A percentile compares a stretch with the other conserved stretches of the same genome.
Conservation (phyloP, 345 rosid genomes). For the Hirschfeldia incana region DNA sequence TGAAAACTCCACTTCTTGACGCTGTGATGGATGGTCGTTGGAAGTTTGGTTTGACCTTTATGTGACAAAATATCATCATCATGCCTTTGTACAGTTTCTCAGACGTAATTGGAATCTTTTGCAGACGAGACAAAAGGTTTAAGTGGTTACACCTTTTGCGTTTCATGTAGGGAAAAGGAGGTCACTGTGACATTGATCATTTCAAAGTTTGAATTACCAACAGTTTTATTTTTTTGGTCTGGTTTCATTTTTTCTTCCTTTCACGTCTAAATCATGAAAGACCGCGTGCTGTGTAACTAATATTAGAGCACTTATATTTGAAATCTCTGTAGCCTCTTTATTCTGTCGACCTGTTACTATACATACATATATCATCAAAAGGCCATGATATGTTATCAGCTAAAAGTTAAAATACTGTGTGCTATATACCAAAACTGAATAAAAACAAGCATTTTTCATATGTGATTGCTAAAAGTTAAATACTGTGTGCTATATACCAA, state of each 20-base stretch:
- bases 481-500: not conserved
- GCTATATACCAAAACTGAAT: not conserved
- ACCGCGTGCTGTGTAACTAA: slow-evolving; percentile 28
- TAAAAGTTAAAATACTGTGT: not conserved
- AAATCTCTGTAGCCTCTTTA: slow-evolving; percentile 1
- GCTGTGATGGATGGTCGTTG: not conserved
- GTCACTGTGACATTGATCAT: slow-evolving; percentile 12
- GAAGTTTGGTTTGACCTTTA: slow-evolving; percentile 21
- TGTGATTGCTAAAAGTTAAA: not conserved
- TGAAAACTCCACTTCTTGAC: slow-evolving; percentile 8
- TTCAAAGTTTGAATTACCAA: slow-evolving; percentile 37
- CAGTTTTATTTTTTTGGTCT: not conserved
- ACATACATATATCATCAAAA: not conserved
- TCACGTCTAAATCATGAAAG: slow-evolving; percentile 41
- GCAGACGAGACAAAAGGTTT: slow-evolving; percentile 11
- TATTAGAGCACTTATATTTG: slow-evolving; percentile 30
- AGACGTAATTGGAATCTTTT: slow-evolving; percentile 17
- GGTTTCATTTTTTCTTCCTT: not conserved
- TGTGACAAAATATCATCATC: slow-evolving; percentile 15
- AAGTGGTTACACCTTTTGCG: slow-evolving; percentile 13
- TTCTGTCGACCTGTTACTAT: not conserved
- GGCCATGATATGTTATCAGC: not conserved
- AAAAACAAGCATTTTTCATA: not conserved
- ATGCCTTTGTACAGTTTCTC: slow-evolving; percentile 14
- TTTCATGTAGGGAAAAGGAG: slow-evolving; percentile 29